Conservation (phyloP, 2,329 filamentous ascomycete species). For the Fusarium sp. region DNA sequence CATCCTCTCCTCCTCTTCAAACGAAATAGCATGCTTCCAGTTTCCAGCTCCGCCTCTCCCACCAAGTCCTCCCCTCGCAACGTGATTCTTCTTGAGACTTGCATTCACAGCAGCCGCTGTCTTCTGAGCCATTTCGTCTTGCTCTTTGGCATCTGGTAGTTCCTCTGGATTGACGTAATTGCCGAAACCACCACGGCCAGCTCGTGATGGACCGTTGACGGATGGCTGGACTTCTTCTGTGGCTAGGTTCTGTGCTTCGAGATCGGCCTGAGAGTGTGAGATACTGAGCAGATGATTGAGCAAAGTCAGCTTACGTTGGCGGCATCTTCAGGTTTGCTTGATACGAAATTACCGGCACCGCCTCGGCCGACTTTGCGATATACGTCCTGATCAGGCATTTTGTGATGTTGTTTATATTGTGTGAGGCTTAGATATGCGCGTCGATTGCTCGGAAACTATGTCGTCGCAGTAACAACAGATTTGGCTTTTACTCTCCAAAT, state of each 20-base stretch:
- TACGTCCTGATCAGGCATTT: slow-evolving; percentile 49
- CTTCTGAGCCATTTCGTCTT: slow-evolving; percentile 46
- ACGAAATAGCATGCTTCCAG: slow-evolving; percentile 47
- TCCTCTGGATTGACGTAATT: slow-evolving; percentile 60
- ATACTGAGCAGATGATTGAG: not conserved
- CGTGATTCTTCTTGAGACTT: slow-evolving; percentile 40
- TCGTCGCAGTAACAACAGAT: not conserved
- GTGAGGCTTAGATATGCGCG: not conserved
- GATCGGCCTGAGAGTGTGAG: slow-evolving; percentile 40
- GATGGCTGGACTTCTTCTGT: slow-evolving; percentile 36
- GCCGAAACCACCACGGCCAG: slow-evolving; percentile 68
- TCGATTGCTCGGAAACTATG: not conserved
- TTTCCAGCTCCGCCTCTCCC: slow-evolving; percentile 69
- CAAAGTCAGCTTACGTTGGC: slow-evolving; percentile 40
- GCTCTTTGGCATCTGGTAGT: slow-evolving; percentile 45
- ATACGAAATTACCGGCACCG: slow-evolving; percentile 70
- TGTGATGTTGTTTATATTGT: not conserved
- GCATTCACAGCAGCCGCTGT: slow-evolving; percentile 47
- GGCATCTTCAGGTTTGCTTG: slow-evolving; percentile 59
- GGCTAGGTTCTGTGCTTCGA: slow-evolving; percentile 49
- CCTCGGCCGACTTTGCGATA: slow-evolving; percentile 66
- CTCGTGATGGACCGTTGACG: slow-evolving; percentile 49
- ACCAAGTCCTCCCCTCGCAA: slow-evolving; percentile 29
- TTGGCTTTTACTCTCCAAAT: not conserved
- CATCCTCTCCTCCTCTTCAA: slow-evolving; percentile 41